phyloP scores from a whole-genome alignment of 176 grass and related monocot genomes.

The Triticum dicoccoides region DNA sequence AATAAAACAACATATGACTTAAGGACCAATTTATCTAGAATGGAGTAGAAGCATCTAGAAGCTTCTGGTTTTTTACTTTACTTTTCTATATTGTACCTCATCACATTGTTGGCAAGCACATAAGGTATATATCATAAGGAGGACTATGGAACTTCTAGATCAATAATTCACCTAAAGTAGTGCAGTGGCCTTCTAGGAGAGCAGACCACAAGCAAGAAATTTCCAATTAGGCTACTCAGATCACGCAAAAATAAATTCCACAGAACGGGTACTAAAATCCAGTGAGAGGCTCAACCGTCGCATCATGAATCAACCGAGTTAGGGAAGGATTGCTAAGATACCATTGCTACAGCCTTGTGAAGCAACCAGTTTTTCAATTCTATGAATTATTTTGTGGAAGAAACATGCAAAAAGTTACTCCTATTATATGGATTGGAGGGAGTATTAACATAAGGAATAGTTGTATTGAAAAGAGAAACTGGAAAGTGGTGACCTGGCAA shows the following conservation, averaged over 20 bases:
- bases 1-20: neutral
- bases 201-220: neutral
- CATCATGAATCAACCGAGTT: neutral
- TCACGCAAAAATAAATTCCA: neutral
- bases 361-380: neutral
- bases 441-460: neutral
- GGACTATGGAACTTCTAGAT: neutral
- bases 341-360: neutral
- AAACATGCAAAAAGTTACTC: neutral
- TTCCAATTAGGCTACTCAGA: neutral
- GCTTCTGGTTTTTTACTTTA: neutral
- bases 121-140: neutral
- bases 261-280: neutral
- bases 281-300: neutral
- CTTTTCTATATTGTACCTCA: neutral
- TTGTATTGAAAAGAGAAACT: neutral
- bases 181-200: neutral
- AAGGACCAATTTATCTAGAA: neutral
- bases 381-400: neutral
- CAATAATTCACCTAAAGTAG: neutral
- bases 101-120: neutral
- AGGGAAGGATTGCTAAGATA: neutral
- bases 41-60: neutral
- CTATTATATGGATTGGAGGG: too few relatives aligned
- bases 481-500: neutral